Evolutionary conservation across 2,329 filamentous ascomycete genomes (phyloP).

Genomic region (Trichoderma semiorbis): DNA sequence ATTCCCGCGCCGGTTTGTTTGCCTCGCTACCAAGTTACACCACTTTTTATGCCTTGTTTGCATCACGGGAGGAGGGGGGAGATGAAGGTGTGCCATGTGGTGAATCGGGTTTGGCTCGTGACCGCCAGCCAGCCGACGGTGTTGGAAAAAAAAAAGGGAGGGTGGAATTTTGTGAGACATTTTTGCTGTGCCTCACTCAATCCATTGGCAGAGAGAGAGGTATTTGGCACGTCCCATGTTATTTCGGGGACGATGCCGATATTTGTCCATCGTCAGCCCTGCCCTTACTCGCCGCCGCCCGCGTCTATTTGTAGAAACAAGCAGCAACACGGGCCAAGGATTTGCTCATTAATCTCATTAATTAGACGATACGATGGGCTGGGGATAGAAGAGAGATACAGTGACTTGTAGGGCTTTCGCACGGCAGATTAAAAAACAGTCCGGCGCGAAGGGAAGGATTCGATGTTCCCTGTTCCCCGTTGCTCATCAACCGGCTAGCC

Average conservation of each 20-base stretch:
- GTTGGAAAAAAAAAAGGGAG: not conserved
- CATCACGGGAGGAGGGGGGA: not conserved
- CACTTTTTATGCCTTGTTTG: not conserved
- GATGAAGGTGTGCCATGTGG: not conserved
- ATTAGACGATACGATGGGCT: not conserved
- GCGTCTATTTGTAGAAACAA: slow-evolving; percentile 3
- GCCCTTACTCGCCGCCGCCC: not conserved
- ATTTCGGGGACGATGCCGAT: not conserved
- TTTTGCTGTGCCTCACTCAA: not conserved
- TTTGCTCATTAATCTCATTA: not conserved
- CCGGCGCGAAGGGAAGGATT: not conserved
- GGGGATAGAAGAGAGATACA: not conserved
- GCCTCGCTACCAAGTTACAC: not conserved
- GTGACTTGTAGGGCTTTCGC: not conserved
- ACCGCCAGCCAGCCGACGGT: not conserved
- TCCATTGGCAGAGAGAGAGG: not conserved
- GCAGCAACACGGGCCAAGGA: not conserved
- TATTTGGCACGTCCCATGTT: not conserved
- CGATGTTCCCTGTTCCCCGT: not conserved
- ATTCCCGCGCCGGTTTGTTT: not conserved
- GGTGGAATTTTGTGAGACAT: not conserved
- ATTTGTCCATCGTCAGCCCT: not conserved
- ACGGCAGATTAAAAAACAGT: not conserved
- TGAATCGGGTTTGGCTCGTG: not conserved
- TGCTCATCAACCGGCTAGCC: not conserved